These are phyloP conservation scores for Bruguiera hainesii DNA, from an alignment of 441 rosid species.

Conservation along the genomic window DNA sequence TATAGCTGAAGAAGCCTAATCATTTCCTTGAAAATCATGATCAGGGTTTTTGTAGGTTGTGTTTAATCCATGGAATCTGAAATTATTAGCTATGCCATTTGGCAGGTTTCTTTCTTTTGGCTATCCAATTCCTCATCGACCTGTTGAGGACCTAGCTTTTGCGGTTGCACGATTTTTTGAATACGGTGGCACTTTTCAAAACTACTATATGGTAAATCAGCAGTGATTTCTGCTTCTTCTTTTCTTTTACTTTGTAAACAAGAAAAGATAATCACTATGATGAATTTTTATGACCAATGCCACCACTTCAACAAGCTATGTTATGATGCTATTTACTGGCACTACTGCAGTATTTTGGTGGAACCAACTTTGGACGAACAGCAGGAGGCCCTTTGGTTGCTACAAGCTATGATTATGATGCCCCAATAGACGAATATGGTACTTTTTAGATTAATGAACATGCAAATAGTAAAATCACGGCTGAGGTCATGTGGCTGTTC, in stretches of 20 bases:
- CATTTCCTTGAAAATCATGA: conserved; percentile 2
- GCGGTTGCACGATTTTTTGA: conserved; percentile 70
- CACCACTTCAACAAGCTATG: neutral
- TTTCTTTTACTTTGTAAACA: neutral
- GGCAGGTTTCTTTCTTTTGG: conserved; percentile 64
- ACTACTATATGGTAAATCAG: conserved; percentile 61
- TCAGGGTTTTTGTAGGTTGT: conserved; percentile 5
- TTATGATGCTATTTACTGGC: conserved; percentile 20
- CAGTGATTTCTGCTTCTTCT: neutral
- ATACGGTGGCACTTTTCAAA: conserved; percentile 65
- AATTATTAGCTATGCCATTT: neutral
- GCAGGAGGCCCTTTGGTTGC: conserved; percentile 69
- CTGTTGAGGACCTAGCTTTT: conserved; percentile 71
- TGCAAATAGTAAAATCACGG: neutral
- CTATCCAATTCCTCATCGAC: conserved; percentile 61
- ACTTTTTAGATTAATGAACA: conserved; percentile 4
- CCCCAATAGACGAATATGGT: conserved; percentile 76
- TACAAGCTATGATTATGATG: conserved; percentile 72
- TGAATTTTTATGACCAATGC: conserved; percentile 7
- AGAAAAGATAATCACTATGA: neutral
- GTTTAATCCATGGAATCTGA: neutral
- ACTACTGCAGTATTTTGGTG: conserved; percentile 63
- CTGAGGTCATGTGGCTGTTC: no score
- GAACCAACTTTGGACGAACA: conserved; percentile 68
- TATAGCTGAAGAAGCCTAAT: neutral